Conservation (phyloP, 306 rosid species). For the Cicer judaicum region DNA sequence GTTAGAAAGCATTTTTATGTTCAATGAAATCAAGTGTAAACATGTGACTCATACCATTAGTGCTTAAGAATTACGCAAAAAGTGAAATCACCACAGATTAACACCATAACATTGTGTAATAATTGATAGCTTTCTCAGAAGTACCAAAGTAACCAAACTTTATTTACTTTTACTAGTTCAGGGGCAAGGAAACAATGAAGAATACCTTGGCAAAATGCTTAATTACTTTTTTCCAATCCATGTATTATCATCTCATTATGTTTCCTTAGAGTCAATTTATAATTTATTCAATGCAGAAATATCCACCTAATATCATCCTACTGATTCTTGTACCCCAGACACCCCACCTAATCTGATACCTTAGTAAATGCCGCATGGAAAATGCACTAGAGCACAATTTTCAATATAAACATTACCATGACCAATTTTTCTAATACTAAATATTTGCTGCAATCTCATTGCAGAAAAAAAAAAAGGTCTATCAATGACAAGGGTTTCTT, state of each 20-base stretch:
- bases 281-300: background rate
- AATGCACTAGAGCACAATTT: conserved; percentile 23
- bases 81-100: background rate
- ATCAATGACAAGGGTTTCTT: background rate
- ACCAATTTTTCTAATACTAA: background rate
- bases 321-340: background rate
- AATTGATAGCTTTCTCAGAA: background rate
- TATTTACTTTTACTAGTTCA: conserved; percentile 4
- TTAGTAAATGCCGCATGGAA: background rate
- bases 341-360: background rate
- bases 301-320: conserved; percentile 13
- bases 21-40: background rate
- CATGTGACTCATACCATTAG: background rate
- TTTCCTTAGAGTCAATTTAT: background rate
- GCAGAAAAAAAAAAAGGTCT: too few species aligned
- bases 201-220: background rate
- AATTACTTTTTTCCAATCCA: background rate
- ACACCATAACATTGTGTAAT: background rate
- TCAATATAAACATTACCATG: background rate
- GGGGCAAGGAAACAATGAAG: background rate
- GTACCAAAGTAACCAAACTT: conserved; percentile 6
- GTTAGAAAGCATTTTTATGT: conserved; percentile 6
- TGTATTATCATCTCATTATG: conserved; percentile 9
- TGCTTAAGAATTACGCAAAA: conserved; percentile 11
- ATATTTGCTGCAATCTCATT: background rate